Evolutionary conservation across 148 eudicot genomes (phyloP).

Genomic region (Chenopodium album): DNA sequence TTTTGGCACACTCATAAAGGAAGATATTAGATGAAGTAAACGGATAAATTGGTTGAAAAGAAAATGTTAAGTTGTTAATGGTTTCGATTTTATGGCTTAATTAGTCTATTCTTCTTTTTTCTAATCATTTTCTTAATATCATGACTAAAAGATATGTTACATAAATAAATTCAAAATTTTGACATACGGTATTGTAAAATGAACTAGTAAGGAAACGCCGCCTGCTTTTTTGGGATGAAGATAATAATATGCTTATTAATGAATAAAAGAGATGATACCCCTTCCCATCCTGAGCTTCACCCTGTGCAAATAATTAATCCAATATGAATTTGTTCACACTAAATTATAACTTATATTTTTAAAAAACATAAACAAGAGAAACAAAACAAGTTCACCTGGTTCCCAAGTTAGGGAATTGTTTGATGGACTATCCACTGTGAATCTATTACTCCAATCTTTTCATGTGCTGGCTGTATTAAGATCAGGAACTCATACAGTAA

Average conservation of each 20-base stretch:
- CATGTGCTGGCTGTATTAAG: slow-evolving; percentile 58
- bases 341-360: not conserved
- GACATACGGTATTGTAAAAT: no score
- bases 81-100: no score
- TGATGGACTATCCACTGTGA: slow-evolving; percentile 79
- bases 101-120: no score
- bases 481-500: not conserved
- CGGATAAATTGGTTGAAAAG: no score
- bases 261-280: slow-evolving; percentile 37
- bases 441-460: slow-evolving; percentile 85
- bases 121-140: no score
- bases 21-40: no score
- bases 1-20: no score
- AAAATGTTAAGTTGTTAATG: no score
- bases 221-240: no score
- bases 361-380: not conserved
- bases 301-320: slow-evolving; percentile 36
- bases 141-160: no score
- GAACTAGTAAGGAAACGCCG: not conserved
- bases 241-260: not conserved
- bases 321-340: not conserved
- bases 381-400: slow-evolving; percentile 42
- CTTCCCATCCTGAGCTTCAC: slow-evolving; percentile 53
- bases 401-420: slow-evolving; percentile 75
- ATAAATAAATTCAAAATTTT: no score